These are phyloP conservation scores for Apiotrichum akiyoshidainum DNA, from an alignment of 1,284 basidiomycete genomes.

Conservation along the genomic window DNA sequence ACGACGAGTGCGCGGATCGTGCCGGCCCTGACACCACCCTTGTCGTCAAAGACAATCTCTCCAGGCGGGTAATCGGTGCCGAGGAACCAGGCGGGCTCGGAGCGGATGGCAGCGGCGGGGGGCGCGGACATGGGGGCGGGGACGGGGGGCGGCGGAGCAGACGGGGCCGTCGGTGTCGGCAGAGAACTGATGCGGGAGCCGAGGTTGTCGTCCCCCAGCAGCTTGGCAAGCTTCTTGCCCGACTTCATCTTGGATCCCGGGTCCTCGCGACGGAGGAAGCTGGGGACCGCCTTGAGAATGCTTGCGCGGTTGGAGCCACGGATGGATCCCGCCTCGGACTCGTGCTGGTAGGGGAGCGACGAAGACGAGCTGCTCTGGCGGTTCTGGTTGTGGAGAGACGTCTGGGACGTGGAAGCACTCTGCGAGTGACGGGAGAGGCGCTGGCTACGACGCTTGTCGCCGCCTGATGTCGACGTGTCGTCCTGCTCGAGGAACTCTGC, in stretches of 20 bases:
- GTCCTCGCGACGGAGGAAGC: slow-evolving; percentile 28
- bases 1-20: slow-evolving; percentile 82
- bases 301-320: slow-evolving; percentile 36
- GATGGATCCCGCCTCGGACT: slow-evolving; percentile 31
- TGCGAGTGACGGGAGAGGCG: slow-evolving; percentile 18
- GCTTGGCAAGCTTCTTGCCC: slow-evolving; percentile 62
- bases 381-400: slow-evolving; percentile 18
- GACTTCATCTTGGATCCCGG: slow-evolving; percentile 28
- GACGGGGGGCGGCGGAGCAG: neutral
- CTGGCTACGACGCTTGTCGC: slow-evolving; percentile 4
- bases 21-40: slow-evolving; percentile 79
- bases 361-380: slow-evolving; percentile 36
- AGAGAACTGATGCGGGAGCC: slow-evolving; percentile 3
- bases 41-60: slow-evolving; percentile 80
- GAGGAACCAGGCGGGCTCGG: slow-evolving; percentile 76
- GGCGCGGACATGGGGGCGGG: slow-evolving; percentile 10
- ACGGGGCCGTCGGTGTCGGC: neutral
- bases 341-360: slow-evolving; percentile 35
- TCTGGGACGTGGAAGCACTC: slow-evolving; percentile 25
- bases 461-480: slow-evolving; percentile 15
- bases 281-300: slow-evolving; percentile 40
- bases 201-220: slow-evolving; percentile 61
- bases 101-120: slow-evolving; percentile 8
- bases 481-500: slow-evolving; percentile 41
- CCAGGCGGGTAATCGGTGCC: slow-evolving; percentile 71